Evolutionary conservation across 2,329 filamentous ascomycete species (phyloP).

Genomic region (Didymella segeticola): DNA sequence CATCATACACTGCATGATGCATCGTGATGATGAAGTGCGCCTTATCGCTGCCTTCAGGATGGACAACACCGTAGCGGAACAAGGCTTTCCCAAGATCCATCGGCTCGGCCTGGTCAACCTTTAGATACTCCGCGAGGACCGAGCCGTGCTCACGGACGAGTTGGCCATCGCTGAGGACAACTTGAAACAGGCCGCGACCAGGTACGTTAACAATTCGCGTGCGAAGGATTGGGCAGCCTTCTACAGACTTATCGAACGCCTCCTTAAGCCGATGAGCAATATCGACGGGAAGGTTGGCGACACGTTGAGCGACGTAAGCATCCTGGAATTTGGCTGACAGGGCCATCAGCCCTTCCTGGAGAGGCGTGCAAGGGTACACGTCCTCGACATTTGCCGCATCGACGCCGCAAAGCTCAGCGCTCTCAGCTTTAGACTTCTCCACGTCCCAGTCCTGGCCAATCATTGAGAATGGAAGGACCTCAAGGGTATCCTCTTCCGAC

Average conservation of each 20-base stretch:
- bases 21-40: conserved; percentile 57
- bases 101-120: conserved; percentile 38
- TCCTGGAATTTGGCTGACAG: conserved; percentile 47
- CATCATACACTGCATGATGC: conserved; percentile 62
- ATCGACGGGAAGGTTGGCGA: conserved; percentile 42
- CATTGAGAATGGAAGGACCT: conserved; percentile 45
- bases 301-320: conserved; percentile 50
- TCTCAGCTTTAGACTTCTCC: conserved; percentile 47
- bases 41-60: conserved; percentile 26
- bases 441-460: conserved; percentile 32
- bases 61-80: conserved; percentile 48
- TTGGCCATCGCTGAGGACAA: conserved; percentile 43
- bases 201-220: conserved; percentile 50
- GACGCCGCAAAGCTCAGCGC: conserved; percentile 43
- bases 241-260: conserved; percentile 47
- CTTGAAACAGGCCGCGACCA: conserved; percentile 48
- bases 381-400: conserved; percentile 43
- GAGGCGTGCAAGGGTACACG: conserved; percentile 52
- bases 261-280: conserved; percentile 40
- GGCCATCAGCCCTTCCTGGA: conserved; percentile 52
- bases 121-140: conserved; percentile 43
- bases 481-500: conserved; percentile 22
- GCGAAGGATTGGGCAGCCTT: conserved; percentile 46
- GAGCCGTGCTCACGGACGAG: conserved; percentile 39
- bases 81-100: conserved; percentile 52